Evolutionary conservation across 805 yeast species (phyloP), one percentile per base, ranked within the genome.

Genomic region (Spathaspora boniae): DNA sequence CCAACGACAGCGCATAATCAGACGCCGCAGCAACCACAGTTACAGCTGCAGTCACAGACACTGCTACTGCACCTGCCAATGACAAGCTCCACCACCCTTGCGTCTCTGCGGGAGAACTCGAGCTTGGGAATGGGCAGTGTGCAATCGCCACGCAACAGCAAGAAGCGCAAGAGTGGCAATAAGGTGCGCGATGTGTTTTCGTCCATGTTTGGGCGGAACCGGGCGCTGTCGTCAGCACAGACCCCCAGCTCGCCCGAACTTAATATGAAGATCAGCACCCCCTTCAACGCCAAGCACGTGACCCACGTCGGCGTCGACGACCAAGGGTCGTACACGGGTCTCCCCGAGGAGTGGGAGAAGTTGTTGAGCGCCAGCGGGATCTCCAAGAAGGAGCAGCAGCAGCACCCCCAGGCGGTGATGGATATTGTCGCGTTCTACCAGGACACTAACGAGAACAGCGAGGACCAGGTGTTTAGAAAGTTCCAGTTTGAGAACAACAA

Each of bases 251-350:
- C 35, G 25, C 38, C 45, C 2, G 46, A 48, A n/a, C 40, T 60
- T 17, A 64, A 60, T 48, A 64, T 65, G 65, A 78, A 78, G 46
- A 93, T 91, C 33, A 85, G 95, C n/a, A 81, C 87, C 0, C 98
- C 98, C 0, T 87, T 82, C 57, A 87, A 86, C 51, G 83, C 93
- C 12, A 81, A 86, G 52, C 96, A 89, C 53, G 82, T 87, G 23
- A 87, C 93, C 12, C 98, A 93, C 52, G 98, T 93, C 7, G 96
- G 95, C 16, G 81, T 86, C 33, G 96, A 91, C 57, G 76, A 74
- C 43, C 76, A 87, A 15, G 96, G 96, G 9, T 83, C 85, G 29
- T 91, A 83, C 56, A 86, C 93, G 1, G 98, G 97, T 2, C 66
- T 93, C 28, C 98, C 98, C 0, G 81, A 77, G 19, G 95, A 87